Evolutionary conservation across 1,139 yeast genomes (phyloP).

Genomic region (Hyphopichia wangnamkhiaoensis): DNA sequence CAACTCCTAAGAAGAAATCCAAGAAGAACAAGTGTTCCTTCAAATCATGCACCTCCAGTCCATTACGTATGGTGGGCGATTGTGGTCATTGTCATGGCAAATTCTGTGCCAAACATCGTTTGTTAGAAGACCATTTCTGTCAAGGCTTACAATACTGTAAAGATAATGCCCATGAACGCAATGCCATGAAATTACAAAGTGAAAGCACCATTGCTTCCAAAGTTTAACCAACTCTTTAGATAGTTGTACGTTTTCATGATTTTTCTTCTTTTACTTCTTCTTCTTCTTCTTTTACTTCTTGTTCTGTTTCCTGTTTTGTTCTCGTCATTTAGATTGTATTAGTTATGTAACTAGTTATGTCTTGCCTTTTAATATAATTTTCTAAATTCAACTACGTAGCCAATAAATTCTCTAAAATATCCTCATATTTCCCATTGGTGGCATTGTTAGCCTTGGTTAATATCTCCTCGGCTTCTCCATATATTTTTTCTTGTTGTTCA

Average conservation of each 20-base stretch:
- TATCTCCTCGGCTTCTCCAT: constrained; percentile 65
- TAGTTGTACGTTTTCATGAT: constrained; percentile 1
- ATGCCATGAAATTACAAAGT: constrained; percentile 41
- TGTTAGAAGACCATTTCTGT: constrained; percentile 84
- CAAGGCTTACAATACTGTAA: constrained; percentile 77
- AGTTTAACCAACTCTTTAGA: constrained; percentile 14
- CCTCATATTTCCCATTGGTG: constrained; percentile 70
- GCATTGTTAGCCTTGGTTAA: constrained; percentile 70
- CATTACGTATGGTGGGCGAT: constrained; percentile 84
- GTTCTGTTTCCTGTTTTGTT: background rate
- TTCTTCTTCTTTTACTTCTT: constrained; percentile 4
- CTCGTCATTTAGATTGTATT: background rate
- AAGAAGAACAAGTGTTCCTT: constrained; percentile 67
- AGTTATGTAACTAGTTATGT: background rate
- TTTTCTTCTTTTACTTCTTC: constrained; percentile 1
- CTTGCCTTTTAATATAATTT: background rate
- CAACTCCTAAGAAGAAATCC: constrained; percentile 36
- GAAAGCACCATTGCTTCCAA: constrained; percentile 44
- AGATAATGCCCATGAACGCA: constrained; percentile 65
- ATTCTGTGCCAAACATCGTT: constrained; percentile 84
- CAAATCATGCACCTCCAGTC: constrained; percentile 60
- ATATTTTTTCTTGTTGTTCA: constrained; percentile 62
- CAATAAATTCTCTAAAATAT: constrained; percentile 51
- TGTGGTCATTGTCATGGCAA: constrained; percentile 85
- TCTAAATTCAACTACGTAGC: constrained; percentile 8